Conservation (phyloP, 768 basidiomycete genomes). For the Hemileccinum rubropunctum region DNA sequence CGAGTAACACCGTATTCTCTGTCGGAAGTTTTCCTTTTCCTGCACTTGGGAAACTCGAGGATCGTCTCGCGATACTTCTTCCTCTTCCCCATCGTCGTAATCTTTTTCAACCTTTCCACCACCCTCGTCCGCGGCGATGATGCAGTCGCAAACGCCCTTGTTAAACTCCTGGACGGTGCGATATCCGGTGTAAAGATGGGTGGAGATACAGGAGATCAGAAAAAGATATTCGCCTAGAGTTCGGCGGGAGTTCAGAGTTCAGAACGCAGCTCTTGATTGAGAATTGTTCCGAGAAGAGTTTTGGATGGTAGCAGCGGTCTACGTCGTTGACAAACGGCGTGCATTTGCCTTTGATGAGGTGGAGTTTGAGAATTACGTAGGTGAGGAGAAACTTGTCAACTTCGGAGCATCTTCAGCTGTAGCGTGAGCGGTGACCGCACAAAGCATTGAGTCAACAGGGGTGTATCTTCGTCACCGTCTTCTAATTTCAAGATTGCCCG, state of each 20-base stretch:
- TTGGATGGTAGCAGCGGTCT: constrained; percentile 90
- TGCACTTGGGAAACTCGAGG: constrained; percentile 46
- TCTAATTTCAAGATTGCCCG: constrained; percentile 88
- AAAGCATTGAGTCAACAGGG: constrained; percentile 81
- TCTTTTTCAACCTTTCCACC: constrained; percentile 52
- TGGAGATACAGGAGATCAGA: background rate
- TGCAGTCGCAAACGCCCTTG: constrained; percentile 96
- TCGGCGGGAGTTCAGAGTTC: constrained; percentile 93
- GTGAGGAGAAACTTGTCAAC: constrained; percentile 95
- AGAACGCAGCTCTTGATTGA: constrained; percentile 95
- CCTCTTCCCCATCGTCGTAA: constrained; percentile 43
- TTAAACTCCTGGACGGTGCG: constrained; percentile 99
- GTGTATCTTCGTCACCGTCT: constrained; percentile 80
- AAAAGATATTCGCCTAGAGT: constrained; percentile 65
- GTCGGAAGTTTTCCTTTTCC: constrained; percentile 49
- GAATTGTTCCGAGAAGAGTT: constrained; percentile 98
- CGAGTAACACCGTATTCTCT: constrained; percentile 92
- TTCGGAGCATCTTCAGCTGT: constrained; percentile 69
- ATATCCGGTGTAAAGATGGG: constrained; percentile 50
- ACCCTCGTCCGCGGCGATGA: constrained; percentile 95
- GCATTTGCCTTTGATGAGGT: constrained; percentile 93
- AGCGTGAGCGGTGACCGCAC: constrained; percentile 46
- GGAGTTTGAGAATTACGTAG: constrained; percentile 95
- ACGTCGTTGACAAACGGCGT: constrained; percentile 96
- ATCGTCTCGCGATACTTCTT: constrained; percentile 18